Conservation (phyloP, 148 eudicot species). For the Suaeda aralocaspica region DNA sequence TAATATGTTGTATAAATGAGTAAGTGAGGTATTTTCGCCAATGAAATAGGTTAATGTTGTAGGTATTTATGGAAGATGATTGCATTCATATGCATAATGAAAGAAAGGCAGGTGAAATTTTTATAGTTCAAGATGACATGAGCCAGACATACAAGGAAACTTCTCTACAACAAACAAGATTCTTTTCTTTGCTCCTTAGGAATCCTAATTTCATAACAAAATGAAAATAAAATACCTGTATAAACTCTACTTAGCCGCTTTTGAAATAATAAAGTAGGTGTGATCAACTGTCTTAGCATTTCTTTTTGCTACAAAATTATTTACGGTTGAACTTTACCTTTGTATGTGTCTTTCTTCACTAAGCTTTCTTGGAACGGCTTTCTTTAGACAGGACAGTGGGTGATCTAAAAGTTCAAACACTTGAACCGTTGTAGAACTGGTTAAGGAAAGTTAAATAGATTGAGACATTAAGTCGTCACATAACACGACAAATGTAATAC, state of each 20-base stretch:
- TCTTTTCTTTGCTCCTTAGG: constrained; percentile 29
- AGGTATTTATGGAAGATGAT: not conserved
- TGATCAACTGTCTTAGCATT: not conserved
- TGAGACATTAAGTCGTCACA: not conserved
- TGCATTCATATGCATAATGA: constrained; percentile 3
- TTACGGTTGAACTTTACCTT: not conserved
- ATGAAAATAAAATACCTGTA: not conserved
- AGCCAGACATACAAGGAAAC: constrained; percentile 14
- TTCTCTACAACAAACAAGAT: constrained; percentile 28
- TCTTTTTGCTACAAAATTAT: constrained; percentile 1
- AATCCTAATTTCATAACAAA: constrained; percentile 5
- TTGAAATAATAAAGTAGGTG: constrained; percentile 3
- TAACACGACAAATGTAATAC: too few relatives aligned
- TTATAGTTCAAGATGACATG: constrained; percentile 18
- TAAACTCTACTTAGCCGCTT: constrained; percentile 1
- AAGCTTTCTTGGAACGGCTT: not conserved
- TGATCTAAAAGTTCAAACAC: constrained; percentile 19
- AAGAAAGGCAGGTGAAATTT: constrained; percentile 17
- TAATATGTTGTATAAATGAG: not conserved
- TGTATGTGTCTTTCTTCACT: not conserved
- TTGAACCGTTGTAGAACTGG: not conserved
- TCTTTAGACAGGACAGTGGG: constrained; percentile 9
- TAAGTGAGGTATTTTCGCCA: not conserved
- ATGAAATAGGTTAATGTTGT: not conserved
- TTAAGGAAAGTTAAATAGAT: not conserved